A percentile compares a stretch with the other conserved stretches of the same genome.
Evolutionary conservation across 352 stramenopile genomes (phyloP).

Genomic region (Globisporangium echinulatum): DNA sequence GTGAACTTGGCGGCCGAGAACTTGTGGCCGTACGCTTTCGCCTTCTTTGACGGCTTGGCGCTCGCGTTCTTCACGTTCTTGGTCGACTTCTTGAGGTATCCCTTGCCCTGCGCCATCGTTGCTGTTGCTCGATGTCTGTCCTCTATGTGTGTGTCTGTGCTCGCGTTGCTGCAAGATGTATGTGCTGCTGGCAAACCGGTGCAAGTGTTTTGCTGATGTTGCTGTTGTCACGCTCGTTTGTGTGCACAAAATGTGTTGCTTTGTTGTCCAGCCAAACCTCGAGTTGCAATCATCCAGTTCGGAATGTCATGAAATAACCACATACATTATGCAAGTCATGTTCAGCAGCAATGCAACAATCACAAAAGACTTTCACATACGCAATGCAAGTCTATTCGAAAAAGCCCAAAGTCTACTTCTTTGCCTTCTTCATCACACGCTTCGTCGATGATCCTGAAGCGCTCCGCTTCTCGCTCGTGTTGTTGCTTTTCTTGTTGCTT

Average conservation of each 20-base stretch:
- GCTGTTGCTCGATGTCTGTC: not conserved
- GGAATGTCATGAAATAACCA: too few relatives aligned
- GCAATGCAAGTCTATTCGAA: conserved; percentile 1
- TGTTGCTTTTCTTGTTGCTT: not conserved
- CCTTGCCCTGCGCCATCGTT: conserved; percentile 72
- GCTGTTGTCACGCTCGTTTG: too few relatives aligned
- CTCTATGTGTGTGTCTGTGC: not conserved
- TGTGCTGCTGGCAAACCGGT: too few relatives aligned
- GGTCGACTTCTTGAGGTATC: conserved; percentile 72
- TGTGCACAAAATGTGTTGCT: too few relatives aligned
- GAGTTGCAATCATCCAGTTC: too few relatives aligned
- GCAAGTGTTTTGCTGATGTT: not conserved
- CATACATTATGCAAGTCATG: too few relatives aligned
- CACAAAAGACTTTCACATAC: not conserved
- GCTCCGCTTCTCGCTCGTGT: too few relatives aligned
- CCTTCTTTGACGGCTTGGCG: conserved; percentile 69
- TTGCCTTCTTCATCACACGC: not conserved
- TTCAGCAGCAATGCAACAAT: too few relatives aligned
- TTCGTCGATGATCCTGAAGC: not conserved
- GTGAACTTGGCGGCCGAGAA: conserved; percentile 78
- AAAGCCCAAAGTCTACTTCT: not conserved
- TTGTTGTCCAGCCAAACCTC: too few relatives aligned
- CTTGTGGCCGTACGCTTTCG: conserved; percentile 70
- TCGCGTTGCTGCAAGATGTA: too few relatives aligned
- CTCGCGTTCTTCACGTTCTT: conserved; percentile 71